phyloP scores from a whole-genome alignment of 768 basidiomycete genomes.

The Lepiota venenata region DNA sequence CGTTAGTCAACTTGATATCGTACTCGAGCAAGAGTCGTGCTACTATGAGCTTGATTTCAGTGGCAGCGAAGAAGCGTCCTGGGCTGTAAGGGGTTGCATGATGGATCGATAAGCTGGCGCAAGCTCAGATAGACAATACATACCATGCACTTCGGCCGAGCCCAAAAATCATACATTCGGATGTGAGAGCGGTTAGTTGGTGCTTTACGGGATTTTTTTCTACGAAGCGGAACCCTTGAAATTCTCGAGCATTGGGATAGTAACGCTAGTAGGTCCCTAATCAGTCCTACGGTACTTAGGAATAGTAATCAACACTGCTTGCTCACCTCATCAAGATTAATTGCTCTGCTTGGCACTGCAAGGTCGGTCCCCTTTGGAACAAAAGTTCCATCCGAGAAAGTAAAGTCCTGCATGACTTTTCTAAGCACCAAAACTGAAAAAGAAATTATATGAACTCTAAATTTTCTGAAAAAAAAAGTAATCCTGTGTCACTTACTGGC shows the following conservation, averaged over 20 bases:
- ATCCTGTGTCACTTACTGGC: neutral
- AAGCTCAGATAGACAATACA: neutral
- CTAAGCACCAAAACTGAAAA: constrained; percentile 24
- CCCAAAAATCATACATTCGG: constrained; percentile 35
- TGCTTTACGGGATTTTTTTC: constrained; percentile 24
- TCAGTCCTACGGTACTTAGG: too few species aligned
- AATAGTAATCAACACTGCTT: too few species aligned
- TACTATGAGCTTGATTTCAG: constrained; percentile 29
- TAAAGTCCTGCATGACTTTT: constrained; percentile 32
- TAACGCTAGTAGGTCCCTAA: too few species aligned
- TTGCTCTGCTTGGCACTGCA: constrained; percentile 11
- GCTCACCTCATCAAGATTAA: too few species aligned
- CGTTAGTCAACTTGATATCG: constrained; percentile 29
- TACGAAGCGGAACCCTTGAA: too few species aligned
- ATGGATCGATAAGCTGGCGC: neutral
- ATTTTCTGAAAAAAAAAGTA: too few species aligned
- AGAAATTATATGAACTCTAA: neutral
- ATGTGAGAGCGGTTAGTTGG: constrained; percentile 26
- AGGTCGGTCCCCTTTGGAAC: constrained; percentile 36
- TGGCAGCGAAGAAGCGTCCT: constrained; percentile 30
- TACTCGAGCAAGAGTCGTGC: constrained; percentile 29
- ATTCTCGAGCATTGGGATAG: too few species aligned
- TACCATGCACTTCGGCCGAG: constrained; percentile 30
- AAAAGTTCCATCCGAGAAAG: constrained; percentile 38
- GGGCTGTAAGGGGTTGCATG: constrained; percentile 15